These are phyloP conservation scores for Penicillium coffeae DNA, from an alignment of 495 filamentous ascomycete species.

Conservation along the genomic window DNA sequence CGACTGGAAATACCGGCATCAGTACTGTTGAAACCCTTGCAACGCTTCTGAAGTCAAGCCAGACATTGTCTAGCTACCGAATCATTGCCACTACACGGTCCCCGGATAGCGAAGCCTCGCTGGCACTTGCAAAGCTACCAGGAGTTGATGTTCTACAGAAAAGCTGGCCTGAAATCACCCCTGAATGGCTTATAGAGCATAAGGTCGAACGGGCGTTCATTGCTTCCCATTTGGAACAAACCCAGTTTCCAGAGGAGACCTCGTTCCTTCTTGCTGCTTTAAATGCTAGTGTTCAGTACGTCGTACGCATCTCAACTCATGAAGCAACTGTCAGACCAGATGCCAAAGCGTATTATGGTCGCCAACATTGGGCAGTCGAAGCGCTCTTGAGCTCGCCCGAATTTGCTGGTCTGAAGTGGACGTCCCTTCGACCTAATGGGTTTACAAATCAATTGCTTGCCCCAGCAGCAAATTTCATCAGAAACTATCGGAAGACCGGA, in stretches of 20 bases:
- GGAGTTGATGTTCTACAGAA: conserved; percentile 39
- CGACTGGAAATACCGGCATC: conserved; percentile 29
- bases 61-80: conserved; percentile 22
- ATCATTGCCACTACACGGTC: conserved; percentile 42
- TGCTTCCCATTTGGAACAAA: conserved; percentile 36
- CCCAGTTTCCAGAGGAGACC: conserved; percentile 43
- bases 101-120: conserved; percentile 22
- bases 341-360: conserved; percentile 36
- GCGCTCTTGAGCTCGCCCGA: conserved; percentile 33
- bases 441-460: conserved; percentile 25
- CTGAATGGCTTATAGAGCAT: conserved; percentile 41
- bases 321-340: conserved; percentile 41
- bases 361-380: conserved; percentile 46
- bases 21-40: conserved; percentile 30
- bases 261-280: conserved; percentile 35
- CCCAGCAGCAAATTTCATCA: conserved; percentile 26
- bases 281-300: conserved; percentile 41
- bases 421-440: conserved; percentile 43
- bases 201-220: conserved; percentile 40
- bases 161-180: conserved; percentile 40
- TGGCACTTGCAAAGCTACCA: conserved; percentile 32
- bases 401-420: conserved; percentile 40
- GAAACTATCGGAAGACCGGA: conserved; percentile 36
- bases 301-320: conserved; percentile 46
- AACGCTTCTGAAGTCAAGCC: conserved; percentile 26